These are phyloP conservation scores for Candida silvicultrix DNA, from an alignment of 805 yeast genomes.

Conservation along the genomic window DNA sequence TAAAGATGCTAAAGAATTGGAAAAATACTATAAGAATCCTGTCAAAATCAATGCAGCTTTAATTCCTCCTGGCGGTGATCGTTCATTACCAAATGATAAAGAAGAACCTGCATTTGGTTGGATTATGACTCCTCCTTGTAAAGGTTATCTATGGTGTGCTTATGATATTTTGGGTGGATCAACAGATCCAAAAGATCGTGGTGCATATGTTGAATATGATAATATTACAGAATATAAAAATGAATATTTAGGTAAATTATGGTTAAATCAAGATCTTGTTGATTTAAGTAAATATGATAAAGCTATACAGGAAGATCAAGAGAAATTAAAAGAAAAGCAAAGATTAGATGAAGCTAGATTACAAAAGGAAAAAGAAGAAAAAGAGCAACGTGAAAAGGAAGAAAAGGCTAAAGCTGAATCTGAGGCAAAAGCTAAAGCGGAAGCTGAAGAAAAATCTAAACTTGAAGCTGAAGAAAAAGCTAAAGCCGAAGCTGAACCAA, in stretches of 20 bases:
- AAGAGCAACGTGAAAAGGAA: not conserved
- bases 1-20: conserved; percentile 5
- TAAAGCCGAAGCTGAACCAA: too few species aligned
- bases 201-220: conserved; percentile 18
- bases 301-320: conserved; percentile 4
- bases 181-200: conserved; percentile 18
- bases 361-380: not conserved
- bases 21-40: conserved; percentile 28
- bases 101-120: conserved; percentile 47
- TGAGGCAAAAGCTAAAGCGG: not conserved
- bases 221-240: conserved; percentile 15
- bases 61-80: conserved; percentile 40
- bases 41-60: conserved; percentile 39
- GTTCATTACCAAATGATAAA: conserved; percentile 18
- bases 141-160: conserved; percentile 57
- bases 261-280: conserved; percentile 21
- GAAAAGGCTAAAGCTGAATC: not conserved
- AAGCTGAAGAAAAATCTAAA: not conserved
- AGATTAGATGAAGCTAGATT: not conserved
- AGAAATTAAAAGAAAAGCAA: conserved; percentile 1
- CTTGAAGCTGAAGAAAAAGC: not conserved
- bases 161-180: conserved; percentile 43
- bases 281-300: conserved; percentile 11
- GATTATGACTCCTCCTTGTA: conserved; percentile 45
- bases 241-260: conserved; percentile 22